Base-by-base conservation (phyloP, 23 red algal genomes). In the Chondrus crispus region DNA sequence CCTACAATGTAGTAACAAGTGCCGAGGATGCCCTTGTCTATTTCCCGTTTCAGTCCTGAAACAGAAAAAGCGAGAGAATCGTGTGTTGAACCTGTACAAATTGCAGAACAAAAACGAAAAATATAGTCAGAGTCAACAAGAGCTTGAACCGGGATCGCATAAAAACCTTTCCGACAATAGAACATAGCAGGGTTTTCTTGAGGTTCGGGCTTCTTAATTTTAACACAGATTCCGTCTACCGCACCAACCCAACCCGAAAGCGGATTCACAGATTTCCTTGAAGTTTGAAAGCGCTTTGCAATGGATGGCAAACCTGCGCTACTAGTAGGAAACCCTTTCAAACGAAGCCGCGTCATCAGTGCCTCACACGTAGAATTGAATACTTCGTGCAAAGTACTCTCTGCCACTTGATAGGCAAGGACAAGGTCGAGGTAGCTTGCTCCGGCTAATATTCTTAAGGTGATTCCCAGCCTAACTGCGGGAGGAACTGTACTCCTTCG, bases 51-150 rank as follows among this genome's bases (percentile, higher is more conserved):
- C 7, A 78, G n/a, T 41, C 72, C 72, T 24, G 81, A 85, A 1
- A 85, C 58, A 44, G 81, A 28, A 45, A 63, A 60, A 14, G 53
- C 81, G 0, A 85, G 13, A 46, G 81, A 28, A 44, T 85, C 81
- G 46, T 85, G 57, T 39, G 81, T 85, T 13, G 81, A 85, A 29
- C 81, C 81, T 29, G 24, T 43, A 44, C 50, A 85, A n/a, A 53
- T 20, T 11, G 68, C 48, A 2, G 50, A 85, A 2, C 30, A 36
- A 68, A 63, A 32, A 0, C 63, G 16, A 64, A 63, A 85, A 16
- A 0, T 30, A 44, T 85, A 85, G 30, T 30, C 39, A 9, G 81
- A 68, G 10, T 85, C 81, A 1, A 85, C 58, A 16, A 85, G 13
- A 19, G 81, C 57, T 68, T 85, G 81, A 22, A 85, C 57, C 12